Evolutionary conservation across 176 grass and related monocot species (phyloP), one percentile per base, ranked within the genome.

Genomic region (Elymus sibiricus): DNA sequence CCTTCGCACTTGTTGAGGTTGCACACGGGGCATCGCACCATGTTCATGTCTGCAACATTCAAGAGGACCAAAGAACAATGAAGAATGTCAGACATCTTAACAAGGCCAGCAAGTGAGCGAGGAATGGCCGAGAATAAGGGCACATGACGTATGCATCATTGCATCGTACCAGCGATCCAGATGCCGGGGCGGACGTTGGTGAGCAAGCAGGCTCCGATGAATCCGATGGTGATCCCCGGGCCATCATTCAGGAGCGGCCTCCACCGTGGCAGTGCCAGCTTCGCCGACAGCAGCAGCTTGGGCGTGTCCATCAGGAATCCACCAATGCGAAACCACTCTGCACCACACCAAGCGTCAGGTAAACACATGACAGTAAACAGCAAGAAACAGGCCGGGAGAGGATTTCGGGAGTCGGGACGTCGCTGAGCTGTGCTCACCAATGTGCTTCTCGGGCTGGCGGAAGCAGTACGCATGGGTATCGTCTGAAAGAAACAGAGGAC

Each of bases 151-250:
- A 56, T 24, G 63, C 78, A 81, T n/a, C n/a, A n/a, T n/a, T n/a
- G n/a, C n/a, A n/a, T n/a, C 39, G 56, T 83, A 94, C 97, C 97
- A 2, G 94, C 90, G 39, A 98, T 95, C 97, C 97, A 98, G 90
- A 95, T 93, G 71, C 97, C 97, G 4, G 84, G 80, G 58, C 92
- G 89, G 65, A 74, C 82, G 29, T 90, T 90, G 67, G 47, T 27
- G 47, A 99, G 31, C 38, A 87, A 34, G 87, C 94, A 94, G 43
- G 92, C 84, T 17, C 97, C 94, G 4, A 83, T 70, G 58, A 94
- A 61, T 56, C 86, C 42, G 43, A 99, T 93, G 77, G 79, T 12
- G 64, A 72, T 42, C 39, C 35, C 37, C 7, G 17, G n/a, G 39
- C 77, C 85, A 7, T 86, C 91, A 8, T 84, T 64, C 3, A 17